A percentile compares a stretch with the other conserved stretches of the same genome.
Evolutionary conservation across 2,329 filamentous ascomycete genomes (phyloP).

Genomic region (Aspergillus ibericus): DNA sequence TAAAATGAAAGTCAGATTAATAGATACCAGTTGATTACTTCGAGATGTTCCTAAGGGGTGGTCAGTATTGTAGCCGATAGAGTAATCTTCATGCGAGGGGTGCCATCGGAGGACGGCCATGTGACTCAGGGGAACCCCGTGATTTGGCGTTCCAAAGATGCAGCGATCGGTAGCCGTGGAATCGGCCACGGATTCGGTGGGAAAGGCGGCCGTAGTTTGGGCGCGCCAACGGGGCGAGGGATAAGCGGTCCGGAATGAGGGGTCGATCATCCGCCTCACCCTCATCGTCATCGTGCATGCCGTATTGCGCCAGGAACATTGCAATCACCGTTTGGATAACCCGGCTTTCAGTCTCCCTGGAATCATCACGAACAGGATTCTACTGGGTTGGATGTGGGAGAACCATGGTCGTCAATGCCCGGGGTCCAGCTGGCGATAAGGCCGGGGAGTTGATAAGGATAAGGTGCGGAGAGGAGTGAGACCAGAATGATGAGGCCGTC

Average conservation of each 20-base stretch:
- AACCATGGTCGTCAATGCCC: not conserved
- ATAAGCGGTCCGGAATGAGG: not conserved
- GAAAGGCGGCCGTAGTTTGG: not conserved
- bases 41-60: not conserved
- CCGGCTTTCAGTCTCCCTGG: not conserved
- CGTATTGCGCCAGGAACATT: not conserved
- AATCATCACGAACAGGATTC: not conserved
- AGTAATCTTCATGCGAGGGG: too few species aligned
- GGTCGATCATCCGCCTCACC: conserved; percentile 4
- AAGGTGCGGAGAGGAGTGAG: conserved; percentile 29
- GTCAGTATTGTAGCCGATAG: too few species aligned
- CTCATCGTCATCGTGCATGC: conserved; percentile 5
- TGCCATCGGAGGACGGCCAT: not conserved
- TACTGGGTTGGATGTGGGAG: not conserved
- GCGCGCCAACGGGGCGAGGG: not conserved
- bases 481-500: not conserved
- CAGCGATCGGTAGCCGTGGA: not conserved
- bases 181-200: not conserved
- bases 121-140: not conserved
- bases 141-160: not conserved
- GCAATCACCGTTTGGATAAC: not conserved
- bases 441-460: conserved; percentile 18
- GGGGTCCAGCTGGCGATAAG: not conserved
- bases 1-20: conserved; percentile 24
- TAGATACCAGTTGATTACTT: conserved; percentile 33